These are phyloP conservation scores for Truncatella angustata DNA, from an alignment of 2,329 filamentous ascomycete genomes.

Conservation along the genomic window DNA sequence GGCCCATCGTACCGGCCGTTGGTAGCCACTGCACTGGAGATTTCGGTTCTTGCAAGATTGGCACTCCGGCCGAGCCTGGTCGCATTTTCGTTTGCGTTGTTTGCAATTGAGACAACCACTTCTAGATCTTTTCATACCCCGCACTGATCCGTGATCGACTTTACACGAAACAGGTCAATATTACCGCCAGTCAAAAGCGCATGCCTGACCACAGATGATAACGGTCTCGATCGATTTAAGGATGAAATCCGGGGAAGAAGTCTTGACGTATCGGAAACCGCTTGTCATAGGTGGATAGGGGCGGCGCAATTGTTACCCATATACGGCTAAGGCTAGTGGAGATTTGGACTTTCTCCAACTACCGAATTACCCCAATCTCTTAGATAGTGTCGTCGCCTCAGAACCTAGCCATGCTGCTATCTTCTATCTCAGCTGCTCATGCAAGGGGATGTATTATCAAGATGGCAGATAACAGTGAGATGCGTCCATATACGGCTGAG, in stretches of 20 bases:
- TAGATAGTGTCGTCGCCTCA: too few species aligned
- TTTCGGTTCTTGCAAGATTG: constrained; percentile 9
- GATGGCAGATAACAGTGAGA: too few species aligned
- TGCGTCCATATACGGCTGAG: too few species aligned
- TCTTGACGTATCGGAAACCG: too few species aligned
- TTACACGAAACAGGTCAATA: neutral
- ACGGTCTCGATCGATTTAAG: too few species aligned
- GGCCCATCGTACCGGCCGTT: constrained; percentile 16
- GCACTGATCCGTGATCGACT: neutral
- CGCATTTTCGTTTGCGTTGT: constrained; percentile 30
- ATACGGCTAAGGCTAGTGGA: neutral
- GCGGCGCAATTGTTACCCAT: neutral
- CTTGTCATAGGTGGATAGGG: neutral
- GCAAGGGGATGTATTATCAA: too few species aligned
- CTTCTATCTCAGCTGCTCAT: too few species aligned
- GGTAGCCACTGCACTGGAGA: constrained; percentile 15
- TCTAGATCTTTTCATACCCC: constrained; percentile 24
- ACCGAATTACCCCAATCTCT: too few species aligned
- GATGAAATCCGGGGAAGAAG: neutral
- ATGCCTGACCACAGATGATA: too few species aligned
- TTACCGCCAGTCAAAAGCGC: too few species aligned
- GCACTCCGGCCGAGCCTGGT: constrained; percentile 27
- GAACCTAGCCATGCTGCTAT: too few species aligned
- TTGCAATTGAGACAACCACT: constrained; percentile 20
- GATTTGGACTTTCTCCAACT: too few species aligned